Evolutionary conservation across 2,329 filamentous ascomycete genomes (phyloP).

Genomic region (Cytospora schulzeri): DNA sequence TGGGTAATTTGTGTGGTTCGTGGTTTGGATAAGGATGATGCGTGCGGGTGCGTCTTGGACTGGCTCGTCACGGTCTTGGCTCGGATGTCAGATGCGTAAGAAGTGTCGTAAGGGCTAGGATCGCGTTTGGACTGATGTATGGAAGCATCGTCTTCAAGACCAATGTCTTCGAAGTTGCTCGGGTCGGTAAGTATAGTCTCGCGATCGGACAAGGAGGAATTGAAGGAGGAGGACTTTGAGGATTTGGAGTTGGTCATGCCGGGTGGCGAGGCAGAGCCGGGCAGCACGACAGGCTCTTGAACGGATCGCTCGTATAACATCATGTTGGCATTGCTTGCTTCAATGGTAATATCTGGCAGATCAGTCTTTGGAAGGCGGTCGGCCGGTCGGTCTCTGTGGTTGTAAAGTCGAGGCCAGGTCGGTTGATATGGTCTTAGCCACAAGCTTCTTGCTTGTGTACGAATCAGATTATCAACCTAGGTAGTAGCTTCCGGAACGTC

Average conservation of each 20-base stretch:
- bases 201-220: conserved; percentile 71
- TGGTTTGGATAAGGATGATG: conserved; percentile 36
- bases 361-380: background rate
- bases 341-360: background rate
- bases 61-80: conserved; percentile 34
- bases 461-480: background rate
- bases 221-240: conserved; percentile 87
- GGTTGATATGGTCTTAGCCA: background rate
- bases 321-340: conserved; percentile 35
- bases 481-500: background rate
- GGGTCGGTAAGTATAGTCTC: conserved; percentile 71
- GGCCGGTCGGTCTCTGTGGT: background rate
- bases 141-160: conserved; percentile 66
- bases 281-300: conserved; percentile 42
- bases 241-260: conserved; percentile 83
- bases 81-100: conserved; percentile 47
- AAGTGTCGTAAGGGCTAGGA: conserved; percentile 53
- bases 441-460: background rate
- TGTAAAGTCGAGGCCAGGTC: background rate
- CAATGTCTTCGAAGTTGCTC: conserved; percentile 91
- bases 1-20: conserved; percentile 30
- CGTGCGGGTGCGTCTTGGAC: conserved; percentile 29
- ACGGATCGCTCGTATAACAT: conserved; percentile 44
- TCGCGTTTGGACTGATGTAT: conserved; percentile 41
- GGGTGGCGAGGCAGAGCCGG: conserved; percentile 67